Evolutionary conservation across 345 rosid species (phyloP).

Genomic region (Acer campestre): DNA sequence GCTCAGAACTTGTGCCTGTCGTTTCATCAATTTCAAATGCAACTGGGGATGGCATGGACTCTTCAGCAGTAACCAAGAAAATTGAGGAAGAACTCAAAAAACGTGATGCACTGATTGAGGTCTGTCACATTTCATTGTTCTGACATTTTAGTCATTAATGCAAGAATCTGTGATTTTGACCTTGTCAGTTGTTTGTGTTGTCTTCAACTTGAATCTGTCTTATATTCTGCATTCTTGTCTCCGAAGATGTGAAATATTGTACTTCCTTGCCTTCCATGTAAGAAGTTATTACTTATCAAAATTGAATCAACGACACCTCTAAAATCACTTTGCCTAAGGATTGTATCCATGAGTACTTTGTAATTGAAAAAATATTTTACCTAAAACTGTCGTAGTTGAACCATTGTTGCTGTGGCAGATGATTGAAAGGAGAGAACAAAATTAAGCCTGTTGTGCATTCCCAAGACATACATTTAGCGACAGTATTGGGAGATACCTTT

Average conservation of each 20-base stretch:
- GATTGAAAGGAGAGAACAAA: too few species aligned
- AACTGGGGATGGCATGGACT: slow-evolving; percentile 51
- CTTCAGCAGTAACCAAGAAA: slow-evolving; percentile 82
- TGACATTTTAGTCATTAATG: background rate
- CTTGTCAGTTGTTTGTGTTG: background rate
- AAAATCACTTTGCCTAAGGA: background rate
- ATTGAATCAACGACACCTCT: background rate
- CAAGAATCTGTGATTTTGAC: too few species aligned
- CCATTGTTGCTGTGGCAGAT: slow-evolving; percentile 1
- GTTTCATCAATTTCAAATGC: slow-evolving; percentile 44
- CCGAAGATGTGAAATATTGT: background rate
- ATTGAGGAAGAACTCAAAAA: slow-evolving; percentile 98
- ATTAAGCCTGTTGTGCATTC: too few species aligned
- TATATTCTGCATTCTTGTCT: background rate
- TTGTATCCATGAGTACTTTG: slow-evolving; percentile 3
- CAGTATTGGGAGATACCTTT: too few species aligned
- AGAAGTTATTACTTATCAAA: background rate
- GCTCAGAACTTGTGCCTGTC: slow-evolving; percentile 41
- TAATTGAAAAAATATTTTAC: background rate
- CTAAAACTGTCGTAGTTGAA: slow-evolving; percentile 1
- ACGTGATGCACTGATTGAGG: slow-evolving; percentile 98
- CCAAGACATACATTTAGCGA: too few species aligned
- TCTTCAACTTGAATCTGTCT: background rate
- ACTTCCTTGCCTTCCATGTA: background rate
- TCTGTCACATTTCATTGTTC: slow-evolving; percentile 27